Base-by-base conservation (phyloP, 164 flowering plant species). In the Berberis vulgaris region DNA sequence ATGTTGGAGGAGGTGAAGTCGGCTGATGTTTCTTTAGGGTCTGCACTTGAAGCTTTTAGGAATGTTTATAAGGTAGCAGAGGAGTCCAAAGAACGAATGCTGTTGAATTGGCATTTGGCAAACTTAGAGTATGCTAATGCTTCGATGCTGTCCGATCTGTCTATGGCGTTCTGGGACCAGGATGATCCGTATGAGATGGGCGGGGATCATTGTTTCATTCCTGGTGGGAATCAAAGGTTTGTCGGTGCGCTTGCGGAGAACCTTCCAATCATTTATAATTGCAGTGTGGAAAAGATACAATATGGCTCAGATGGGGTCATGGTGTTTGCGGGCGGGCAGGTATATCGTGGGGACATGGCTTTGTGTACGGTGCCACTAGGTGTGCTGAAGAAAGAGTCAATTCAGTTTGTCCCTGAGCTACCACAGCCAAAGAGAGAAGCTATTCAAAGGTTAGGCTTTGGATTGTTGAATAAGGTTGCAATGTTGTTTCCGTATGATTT, bases 111-210 rank as follows among this genome's bases (percentile, higher is more conserved):
- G 99, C 99, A 94, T 78, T 83, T 91, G 13, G 99, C 99, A 0
- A 94, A 94, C 65, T 75, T 94, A 58, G 99, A 94, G 67, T 94
- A 94, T 69, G 99, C 99, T 0, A 94, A 94, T 85, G 99, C 99
- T 0, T 72, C 91, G 0, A 59, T 82, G 66, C 72, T 94, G 80
- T 82, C 91, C 45, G 83, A 87, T 72, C 77, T 94, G 64, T 94
- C 99, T 0, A 81, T 89, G 93, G 95, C 90, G 2, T 91, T 79
- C 61, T 94, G 99, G 99, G 99, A 94, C 74, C 99, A 94, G 68
- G 99, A 94, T 78, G 99, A 94, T 73, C 99, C 97, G 0, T 94
- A 81, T 75, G 99, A 94, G 73, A 94, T 94, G 99, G 97, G 97
- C 9, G 99, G 99, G 40, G 99, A 94, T 64, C 99, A 94, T 68